Base-by-base conservation (phyloP, 2,329 filamentous ascomycete genomes). In the Arthrobotrys entomopaga region DNA sequence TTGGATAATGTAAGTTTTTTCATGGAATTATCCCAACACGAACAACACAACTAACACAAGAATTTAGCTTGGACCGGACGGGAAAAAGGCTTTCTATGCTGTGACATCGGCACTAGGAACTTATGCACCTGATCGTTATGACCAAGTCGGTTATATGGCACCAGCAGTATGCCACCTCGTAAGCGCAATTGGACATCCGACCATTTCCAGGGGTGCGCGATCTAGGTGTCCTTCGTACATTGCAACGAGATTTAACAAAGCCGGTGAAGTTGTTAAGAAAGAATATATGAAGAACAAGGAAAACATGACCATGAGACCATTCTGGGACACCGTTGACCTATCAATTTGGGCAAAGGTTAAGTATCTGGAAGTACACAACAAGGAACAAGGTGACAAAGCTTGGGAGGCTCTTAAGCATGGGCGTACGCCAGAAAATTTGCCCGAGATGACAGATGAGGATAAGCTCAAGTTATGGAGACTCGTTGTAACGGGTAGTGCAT, bases 101-200 rank as follows among this genome's bases (percentile, higher is more conserved):
- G 8, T 34, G 2, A 34, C 20, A n/a, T 22, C 3, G 4, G 3
- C 22, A 5, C 8, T 53, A 29, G 24, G 6, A 10, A 15, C 26
- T 3, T 53, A 15, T 53, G 20, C 15, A 13, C 50, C 50, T 22
- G 13, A 6, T 53, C 6, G 34, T 3, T 11, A n/a, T 34, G 50
- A 53, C 50, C 22, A 53, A 53, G 13, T 53, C 50, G 50, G 22
- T 20, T 53, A 29, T 26, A 53, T 53, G 50, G 50, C 50, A 20
- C 50, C 24, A 53, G 50, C 15, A 34, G n/a, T 53, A 13, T 53
- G 50, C 16, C 20, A 53, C n/a, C n/a, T n/a, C n/a, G n/a, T n/a
- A n/a, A n/a, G n/a, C n/a, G n/a, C n/a, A n/a, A n/a, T n/a, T n/a
- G n/a, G n/a, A n/a, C n/a, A n/a, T n/a, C n/a, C n/a, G n/a, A n/a